Evolutionary conservation across 1,139 yeast genomes (phyloP).

Genomic region (Nadsonia starkeyi-henricii): DNA sequence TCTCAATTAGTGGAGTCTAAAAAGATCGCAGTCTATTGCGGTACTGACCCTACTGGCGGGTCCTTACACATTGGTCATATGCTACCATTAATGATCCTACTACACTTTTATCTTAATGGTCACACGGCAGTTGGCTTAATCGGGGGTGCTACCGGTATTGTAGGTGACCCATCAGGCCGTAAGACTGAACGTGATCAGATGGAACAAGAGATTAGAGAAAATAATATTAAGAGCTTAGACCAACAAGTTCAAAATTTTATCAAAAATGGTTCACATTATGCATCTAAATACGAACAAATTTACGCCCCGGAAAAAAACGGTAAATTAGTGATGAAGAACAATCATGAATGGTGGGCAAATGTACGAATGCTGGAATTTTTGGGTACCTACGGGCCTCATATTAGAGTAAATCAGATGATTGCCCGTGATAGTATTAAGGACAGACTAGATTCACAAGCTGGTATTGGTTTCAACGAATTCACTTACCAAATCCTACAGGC

Average conservation of each 20-base stretch:
- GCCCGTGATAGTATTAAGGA: conserved; percentile 78
- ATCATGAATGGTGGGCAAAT: conserved; percentile 76
- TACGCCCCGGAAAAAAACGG: conserved; percentile 25
- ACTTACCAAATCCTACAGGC: conserved; percentile 89
- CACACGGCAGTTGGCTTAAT: conserved; percentile 70
- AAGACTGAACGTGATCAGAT: conserved; percentile 54
- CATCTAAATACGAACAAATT: conserved; percentile 35
- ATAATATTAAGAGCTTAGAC: conserved; percentile 49
- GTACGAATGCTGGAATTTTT: conserved; percentile 65
- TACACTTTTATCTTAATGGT: conserved; percentile 77
- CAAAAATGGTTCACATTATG: conserved; percentile 45
- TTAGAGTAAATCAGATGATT: conserved; percentile 76
- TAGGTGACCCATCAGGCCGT: conserved; percentile 96
- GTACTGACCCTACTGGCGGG: conserved; percentile 91
- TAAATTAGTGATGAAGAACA: conserved; percentile 37
- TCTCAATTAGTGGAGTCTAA: background rate
- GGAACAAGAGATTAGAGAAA: conserved; percentile 35
- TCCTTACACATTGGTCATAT: conserved; percentile 87
- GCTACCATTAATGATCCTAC: conserved; percentile 68
- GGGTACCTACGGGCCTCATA: conserved; percentile 61
- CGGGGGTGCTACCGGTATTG: conserved; percentile 97
- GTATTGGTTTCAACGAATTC: conserved; percentile 88
- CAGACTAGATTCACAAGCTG: conserved; percentile 52
- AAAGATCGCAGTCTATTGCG: conserved; percentile 47
- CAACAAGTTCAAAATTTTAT: conserved; percentile 51